Percentiles rank a stretch among this genome's conserved stretches.
Evolutionary conservation across 2,329 filamentous ascomycete species (phyloP).

Genomic region (Coniella vitis): DNA sequence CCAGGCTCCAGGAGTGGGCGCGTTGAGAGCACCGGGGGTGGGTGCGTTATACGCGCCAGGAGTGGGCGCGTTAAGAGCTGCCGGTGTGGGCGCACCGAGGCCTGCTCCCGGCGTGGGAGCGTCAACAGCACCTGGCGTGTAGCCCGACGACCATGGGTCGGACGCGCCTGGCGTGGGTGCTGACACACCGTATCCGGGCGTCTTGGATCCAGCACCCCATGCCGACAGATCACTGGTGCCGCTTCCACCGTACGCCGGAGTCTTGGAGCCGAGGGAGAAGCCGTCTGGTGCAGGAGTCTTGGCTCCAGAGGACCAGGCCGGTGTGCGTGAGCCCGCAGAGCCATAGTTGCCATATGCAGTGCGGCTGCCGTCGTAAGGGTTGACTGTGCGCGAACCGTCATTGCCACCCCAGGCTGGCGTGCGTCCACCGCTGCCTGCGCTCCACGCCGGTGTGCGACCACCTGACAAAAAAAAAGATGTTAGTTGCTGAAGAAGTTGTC

Average conservation of each 20-base stretch:
- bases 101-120: constrained; percentile 59
- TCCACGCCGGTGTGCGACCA: constrained; percentile 57
- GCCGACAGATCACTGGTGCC: constrained; percentile 41
- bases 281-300: constrained; percentile 62
- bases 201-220: constrained; percentile 67
- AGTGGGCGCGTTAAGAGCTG: constrained; percentile 60
- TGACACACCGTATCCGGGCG: constrained; percentile 62
- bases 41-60: constrained; percentile 62
- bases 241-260: constrained; percentile 50
- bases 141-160: constrained; percentile 46
- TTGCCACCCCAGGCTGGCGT: constrained; percentile 59
- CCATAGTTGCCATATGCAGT: constrained; percentile 55
- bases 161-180: constrained; percentile 53
- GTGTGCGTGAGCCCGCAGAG: constrained; percentile 57
- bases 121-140: constrained; percentile 56
- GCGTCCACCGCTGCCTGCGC: constrained; percentile 48
- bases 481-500: constrained; percentile 16
- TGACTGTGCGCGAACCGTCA: constrained; percentile 60
- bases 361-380: constrained; percentile 66
- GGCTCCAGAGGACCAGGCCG: constrained; percentile 71
- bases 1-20: constrained; percentile 64
- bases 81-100: constrained; percentile 52
- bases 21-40: constrained; percentile 53
- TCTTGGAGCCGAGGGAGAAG: constrained; percentile 62
- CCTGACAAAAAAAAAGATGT: constrained; percentile 45